Conservation (phyloP, 2,329 filamentous ascomycete genomes). For the Claviceps cyperi region DNA sequence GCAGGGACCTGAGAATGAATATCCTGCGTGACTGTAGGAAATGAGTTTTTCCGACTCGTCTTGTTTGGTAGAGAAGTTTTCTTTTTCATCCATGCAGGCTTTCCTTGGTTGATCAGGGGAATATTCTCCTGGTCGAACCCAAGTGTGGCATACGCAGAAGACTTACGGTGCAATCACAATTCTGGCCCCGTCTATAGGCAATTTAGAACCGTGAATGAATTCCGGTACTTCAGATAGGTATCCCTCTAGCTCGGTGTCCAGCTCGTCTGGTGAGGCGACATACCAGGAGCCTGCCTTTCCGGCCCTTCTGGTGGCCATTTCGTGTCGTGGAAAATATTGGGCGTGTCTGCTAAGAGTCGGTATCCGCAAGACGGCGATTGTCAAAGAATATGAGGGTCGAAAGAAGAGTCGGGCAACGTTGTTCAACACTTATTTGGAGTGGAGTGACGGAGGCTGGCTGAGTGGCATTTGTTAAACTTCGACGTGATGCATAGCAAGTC, state of each 20-base stretch:
- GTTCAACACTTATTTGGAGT: too few species aligned
- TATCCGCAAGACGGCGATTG: neutral
- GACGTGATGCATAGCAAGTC: too few species aligned
- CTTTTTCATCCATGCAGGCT: neutral
- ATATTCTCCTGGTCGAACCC: too few species aligned
- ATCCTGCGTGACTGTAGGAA: constrained; percentile 68
- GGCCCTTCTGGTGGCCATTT: constrained; percentile 3
- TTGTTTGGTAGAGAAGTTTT: neutral
- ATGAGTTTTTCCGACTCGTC: neutral
- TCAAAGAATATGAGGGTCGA: neutral
- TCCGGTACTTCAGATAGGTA: constrained; percentile 62
- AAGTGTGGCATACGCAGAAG: neutral
- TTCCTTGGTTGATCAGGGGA: neutral
- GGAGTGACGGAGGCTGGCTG: too few species aligned
- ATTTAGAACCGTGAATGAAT: constrained; percentile 37
- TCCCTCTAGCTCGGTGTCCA: constrained; percentile 55
- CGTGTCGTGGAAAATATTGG: neutral
- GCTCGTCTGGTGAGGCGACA: constrained; percentile 38
- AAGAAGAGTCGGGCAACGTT: neutral
- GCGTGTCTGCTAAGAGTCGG: too few species aligned
- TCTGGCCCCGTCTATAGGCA: constrained; percentile 63
- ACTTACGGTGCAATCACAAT: constrained; percentile 87
- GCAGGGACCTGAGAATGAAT: constrained; percentile 77
- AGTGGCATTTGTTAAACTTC: too few species aligned
- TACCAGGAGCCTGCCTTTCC: constrained; percentile 86